Percentiles rank a stretch among this genome's conserved stretches.
phyloP scores from a whole-genome alignment of 1,139 yeast genomes.

The Eremothecium gossypii region DNA sequence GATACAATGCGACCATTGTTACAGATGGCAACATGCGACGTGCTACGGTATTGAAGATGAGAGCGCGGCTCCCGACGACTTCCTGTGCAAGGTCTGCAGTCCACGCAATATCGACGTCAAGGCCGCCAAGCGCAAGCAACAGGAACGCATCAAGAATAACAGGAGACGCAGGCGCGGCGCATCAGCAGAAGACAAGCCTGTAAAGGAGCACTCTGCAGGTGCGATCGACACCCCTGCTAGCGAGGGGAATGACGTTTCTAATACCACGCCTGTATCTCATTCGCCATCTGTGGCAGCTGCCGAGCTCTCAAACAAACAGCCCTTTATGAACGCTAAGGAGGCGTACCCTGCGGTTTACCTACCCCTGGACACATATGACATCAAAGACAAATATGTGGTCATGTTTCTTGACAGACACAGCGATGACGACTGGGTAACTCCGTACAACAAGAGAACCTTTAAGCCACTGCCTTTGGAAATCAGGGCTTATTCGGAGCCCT shows the following conservation, averaged over 20 bases:
- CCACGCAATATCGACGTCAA: conserved; percentile 48
- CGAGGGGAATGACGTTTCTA: conserved; percentile 4
- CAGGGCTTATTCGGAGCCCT: conserved; percentile 29
- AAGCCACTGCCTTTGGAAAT: conserved; percentile 22
- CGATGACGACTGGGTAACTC: conserved; percentile 26
- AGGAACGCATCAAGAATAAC: conserved; percentile 30
- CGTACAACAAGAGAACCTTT: conserved; percentile 14
- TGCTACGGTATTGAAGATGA: conserved; percentile 73
- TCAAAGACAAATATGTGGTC: conserved; percentile 33
- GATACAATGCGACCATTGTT: conserved; percentile 85
- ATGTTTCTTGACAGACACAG: conserved; percentile 24
- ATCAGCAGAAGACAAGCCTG: conserved; percentile 5
- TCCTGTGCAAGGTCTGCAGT: conserved; percentile 73
- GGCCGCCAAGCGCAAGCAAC: conserved; percentile 43
- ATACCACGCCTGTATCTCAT: background rate
- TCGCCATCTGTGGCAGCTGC: conserved; percentile 10
- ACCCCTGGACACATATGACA: conserved; percentile 40
- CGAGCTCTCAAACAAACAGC: conserved; percentile 24
- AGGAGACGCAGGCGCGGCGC: conserved; percentile 21
- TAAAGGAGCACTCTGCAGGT: background rate
- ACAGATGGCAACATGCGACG: conserved; percentile 88
- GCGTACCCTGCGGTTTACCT: conserved; percentile 44
- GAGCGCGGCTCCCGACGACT: conserved; percentile 75
- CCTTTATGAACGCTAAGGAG: conserved; percentile 32
- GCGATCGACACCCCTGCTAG: background rate